Evolutionary conservation across 192 early-diverging fungal species (phyloP).

Genomic region (Backusella tuberculispora): DNA sequence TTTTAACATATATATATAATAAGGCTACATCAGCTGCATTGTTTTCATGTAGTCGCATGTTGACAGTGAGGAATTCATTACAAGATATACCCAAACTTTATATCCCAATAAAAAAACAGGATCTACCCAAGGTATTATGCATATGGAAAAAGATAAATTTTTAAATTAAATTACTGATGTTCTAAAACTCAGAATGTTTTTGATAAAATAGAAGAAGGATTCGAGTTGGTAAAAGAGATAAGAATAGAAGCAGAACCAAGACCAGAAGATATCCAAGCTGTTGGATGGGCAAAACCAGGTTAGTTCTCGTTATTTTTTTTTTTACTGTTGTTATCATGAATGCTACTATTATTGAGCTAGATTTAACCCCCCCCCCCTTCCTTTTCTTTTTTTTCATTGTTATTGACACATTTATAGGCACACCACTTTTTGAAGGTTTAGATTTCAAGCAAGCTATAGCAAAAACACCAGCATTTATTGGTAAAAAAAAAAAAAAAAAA

Average conservation of each 20-base stretch:
- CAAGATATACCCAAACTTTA: slow-evolving; percentile 59
- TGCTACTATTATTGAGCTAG: not conserved
- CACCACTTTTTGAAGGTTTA: slow-evolving; percentile 44
- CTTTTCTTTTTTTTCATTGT: no score
- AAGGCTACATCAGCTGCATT: slow-evolving; percentile 52
- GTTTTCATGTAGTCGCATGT: slow-evolving; percentile 52
- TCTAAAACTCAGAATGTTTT: slow-evolving; percentile 43
- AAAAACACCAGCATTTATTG: slow-evolving; percentile 56
- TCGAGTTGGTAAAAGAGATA: slow-evolving; percentile 42
- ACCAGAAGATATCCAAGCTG: slow-evolving; percentile 44
- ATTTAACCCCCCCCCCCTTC: no score
- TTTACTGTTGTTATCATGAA: not conserved
- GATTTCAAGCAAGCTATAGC: slow-evolving; percentile 59
- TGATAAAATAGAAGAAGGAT: slow-evolving; percentile 45
- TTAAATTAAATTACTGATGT: not conserved
- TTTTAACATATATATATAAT: no score
- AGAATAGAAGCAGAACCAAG: slow-evolving; percentile 44
- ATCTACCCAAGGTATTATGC: slow-evolving; percentile 50
- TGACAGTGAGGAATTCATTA: slow-evolving; percentile 47
- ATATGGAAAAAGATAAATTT: not conserved
- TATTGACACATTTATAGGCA: no score
- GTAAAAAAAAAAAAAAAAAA: slow-evolving; percentile 27
- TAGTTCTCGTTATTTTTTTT: not conserved
- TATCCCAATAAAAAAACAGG: slow-evolving; percentile 48
- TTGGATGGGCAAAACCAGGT: slow-evolving; percentile 59